Evolutionary conservation across 202 grass and related monocot genomes (phyloP), one percentile per base, ranked within the genome.

Genomic region (Carex sylvatica): DNA sequence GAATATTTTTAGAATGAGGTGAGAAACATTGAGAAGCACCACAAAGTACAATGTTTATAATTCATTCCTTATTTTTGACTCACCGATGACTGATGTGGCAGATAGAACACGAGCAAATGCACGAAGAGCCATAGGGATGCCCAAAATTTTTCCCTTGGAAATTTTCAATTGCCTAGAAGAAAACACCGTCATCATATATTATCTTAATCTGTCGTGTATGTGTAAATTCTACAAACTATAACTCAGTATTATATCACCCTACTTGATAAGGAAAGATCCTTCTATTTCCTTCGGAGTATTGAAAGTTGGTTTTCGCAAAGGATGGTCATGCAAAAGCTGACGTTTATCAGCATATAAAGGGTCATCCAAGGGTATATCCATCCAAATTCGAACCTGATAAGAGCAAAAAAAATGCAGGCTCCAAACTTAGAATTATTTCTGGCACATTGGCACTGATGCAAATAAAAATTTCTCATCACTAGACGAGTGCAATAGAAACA

Each of bases 21-120:
- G 1, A 58, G 28, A 51, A 58, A 12, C 15, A 77, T 58, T 35
- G 16, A 19, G 28, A 19, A 56, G 18, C 52, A 77, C 15, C 28
- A 26, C 36, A 80, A 65, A 80, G 11, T 62, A 65, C 42, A 65
- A 65, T 63, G 35, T 49, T 24, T 80, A 80, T 26, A 24, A 51
- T n/a, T 80, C 24, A 80, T 64, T 58, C 3, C 2, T 80, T n/a
- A 40, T 77, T 61, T 22, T 62, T 16, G 51, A 78, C 38, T 54
- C 56, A 97, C 91, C 94, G 92, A 87, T 80, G 73, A 79, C 23
- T 89, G 94, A 97, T 9, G 73, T 87, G 35, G 85, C 88, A 79
- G 52, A 85, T 61, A 94, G 85, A 85, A 97, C 87, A 26, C 88
- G 81, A 10, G 89, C 74, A 94, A 89, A 94, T 83, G 94, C 90